Evolutionary conservation across 177 flowering plant genomes (phyloP).

Genomic region (Tripterygium wilfordii): DNA sequence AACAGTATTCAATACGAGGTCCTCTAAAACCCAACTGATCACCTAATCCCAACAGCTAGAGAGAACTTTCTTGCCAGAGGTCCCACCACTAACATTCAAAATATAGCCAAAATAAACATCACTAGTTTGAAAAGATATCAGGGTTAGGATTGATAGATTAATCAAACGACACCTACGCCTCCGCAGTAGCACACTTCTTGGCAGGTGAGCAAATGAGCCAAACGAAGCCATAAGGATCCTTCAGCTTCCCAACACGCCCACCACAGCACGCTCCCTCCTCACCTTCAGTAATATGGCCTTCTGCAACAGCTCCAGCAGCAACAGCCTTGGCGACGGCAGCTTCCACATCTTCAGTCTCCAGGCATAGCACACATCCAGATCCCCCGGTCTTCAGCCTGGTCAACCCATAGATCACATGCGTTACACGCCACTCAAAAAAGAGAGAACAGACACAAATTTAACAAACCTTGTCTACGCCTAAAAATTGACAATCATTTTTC

Average conservation of each 20-base stretch:
- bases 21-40: too few relatives aligned
- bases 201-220: slow-evolving; percentile 43
- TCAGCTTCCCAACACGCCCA: slow-evolving; percentile 41
- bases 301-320: slow-evolving; percentile 42
- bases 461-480: too few relatives aligned
- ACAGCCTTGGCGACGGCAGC: slow-evolving; percentile 53
- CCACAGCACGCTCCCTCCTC: slow-evolving; percentile 39
- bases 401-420: background rate
- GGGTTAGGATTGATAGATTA: too few relatives aligned
- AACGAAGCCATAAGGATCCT: slow-evolving; percentile 53
- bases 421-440: too few relatives aligned
- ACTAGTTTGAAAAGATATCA: too few relatives aligned
- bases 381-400: slow-evolving; percentile 22
- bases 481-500: too few relatives aligned
- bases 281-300: slow-evolving; percentile 29
- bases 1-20: too few relatives aligned
- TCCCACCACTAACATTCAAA: too few relatives aligned
- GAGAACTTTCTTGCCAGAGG: too few relatives aligned
- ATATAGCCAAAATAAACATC: too few relatives aligned
- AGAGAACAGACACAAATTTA: too few relatives aligned
- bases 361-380: slow-evolving; percentile 19
- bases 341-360: slow-evolving; percentile 55
- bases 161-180: slow-evolving; percentile 19
- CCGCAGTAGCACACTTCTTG: slow-evolving; percentile 13
- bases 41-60: too few relatives aligned